Conservation (phyloP, 228 moss, liverwort and hornwort genomes). For the Sphagnum magellanicum region DNA sequence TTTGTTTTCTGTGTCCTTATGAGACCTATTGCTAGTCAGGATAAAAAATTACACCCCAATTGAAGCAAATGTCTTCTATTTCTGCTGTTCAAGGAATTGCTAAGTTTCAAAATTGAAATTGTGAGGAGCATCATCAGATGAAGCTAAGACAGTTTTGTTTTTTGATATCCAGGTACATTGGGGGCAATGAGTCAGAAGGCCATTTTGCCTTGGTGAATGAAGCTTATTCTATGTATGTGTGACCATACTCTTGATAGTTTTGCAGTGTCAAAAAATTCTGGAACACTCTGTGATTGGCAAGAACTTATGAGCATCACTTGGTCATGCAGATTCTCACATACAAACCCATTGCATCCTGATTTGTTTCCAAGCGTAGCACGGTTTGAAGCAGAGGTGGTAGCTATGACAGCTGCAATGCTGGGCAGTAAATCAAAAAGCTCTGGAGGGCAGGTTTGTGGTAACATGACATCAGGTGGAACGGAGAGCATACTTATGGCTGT, state of each 20-base stretch:
- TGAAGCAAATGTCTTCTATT: too few relatives aligned
- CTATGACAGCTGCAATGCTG: slow-evolving; percentile 90
- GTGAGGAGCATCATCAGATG: too few relatives aligned
- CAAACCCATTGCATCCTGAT: slow-evolving; percentile 97
- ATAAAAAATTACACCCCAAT: too few relatives aligned
- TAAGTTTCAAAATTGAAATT: too few relatives aligned
- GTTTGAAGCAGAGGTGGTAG: slow-evolving; percentile 98
- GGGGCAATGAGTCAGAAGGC: slow-evolving; percentile 80
- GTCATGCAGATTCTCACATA: slow-evolving; percentile 84
- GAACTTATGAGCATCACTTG: background rate
- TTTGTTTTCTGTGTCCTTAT: too few relatives aligned
- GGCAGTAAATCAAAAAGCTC: slow-evolving; percentile 77
- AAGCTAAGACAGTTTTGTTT: too few relatives aligned
- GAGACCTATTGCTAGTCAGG: too few relatives aligned
- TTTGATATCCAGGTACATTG: slow-evolving; percentile 65
- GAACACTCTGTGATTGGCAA: background rate
- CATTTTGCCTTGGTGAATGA: slow-evolving; percentile 92
- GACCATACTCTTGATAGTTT: background rate
- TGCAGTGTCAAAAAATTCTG: background rate
- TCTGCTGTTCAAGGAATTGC: too few relatives aligned
- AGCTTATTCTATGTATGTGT: slow-evolving; percentile 81
- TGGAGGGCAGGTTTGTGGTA: slow-evolving; percentile 93
- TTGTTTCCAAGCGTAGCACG: slow-evolving; percentile 87
- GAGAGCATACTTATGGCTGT: slow-evolving; percentile 99
- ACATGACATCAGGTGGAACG: slow-evolving; percentile 99